Evolutionary conservation across 345 rosid species (phyloP), one percentile per base, ranked within the genome.

Genomic region (Brassica napus): DNA sequence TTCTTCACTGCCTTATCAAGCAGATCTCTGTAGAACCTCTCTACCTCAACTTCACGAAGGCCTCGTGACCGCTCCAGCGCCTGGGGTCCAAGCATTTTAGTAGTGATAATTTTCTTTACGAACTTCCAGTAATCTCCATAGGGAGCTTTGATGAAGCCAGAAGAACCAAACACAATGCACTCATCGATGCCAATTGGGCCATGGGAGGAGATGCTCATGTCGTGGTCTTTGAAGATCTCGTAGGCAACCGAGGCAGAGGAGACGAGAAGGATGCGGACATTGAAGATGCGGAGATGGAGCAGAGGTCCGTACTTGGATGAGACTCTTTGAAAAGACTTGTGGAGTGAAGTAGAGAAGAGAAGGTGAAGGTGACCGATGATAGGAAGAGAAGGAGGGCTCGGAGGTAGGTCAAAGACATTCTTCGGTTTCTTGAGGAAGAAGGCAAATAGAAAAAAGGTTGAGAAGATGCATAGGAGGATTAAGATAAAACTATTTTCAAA

Each of bases 91-190:
- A 47, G 54, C 16, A 12, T 47, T 47, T 47, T 66, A 0, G 82
- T 72, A 15, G 70, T 54, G 11, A 68, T 70, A 7, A 85, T 61
- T 49, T 85, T 83, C 74, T 69, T 83, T 81, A 85, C 47, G 71
- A 39, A 52, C 12, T 8, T 47, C 60, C 60, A 47, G 39, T 68
- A 68, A 47, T 28, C 72, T 68, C 84, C 87, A 30, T 75, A 75
- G 3, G 83, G 83, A 21, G 81, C 77, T 14, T 9, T 57, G 61
- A 68, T 1, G 11, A 82, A 68, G 8, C 84, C 77, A 4, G 6
- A 44, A 28, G 62, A 42, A 1, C 75, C 75, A 4, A 69, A 81
- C 6, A 47, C 42, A 14, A 81, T 6, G 28, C 63, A 23, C 4
- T 82, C 81, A 0, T 61, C 73, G 3, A 75, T 67, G 2, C 57